A percentile compares a stretch with the other conserved stretches of the same genome.
phyloP scores from a whole-genome alignment of 2,329 filamentous ascomycete genomes.

The Lachnellula willkommii region DNA sequence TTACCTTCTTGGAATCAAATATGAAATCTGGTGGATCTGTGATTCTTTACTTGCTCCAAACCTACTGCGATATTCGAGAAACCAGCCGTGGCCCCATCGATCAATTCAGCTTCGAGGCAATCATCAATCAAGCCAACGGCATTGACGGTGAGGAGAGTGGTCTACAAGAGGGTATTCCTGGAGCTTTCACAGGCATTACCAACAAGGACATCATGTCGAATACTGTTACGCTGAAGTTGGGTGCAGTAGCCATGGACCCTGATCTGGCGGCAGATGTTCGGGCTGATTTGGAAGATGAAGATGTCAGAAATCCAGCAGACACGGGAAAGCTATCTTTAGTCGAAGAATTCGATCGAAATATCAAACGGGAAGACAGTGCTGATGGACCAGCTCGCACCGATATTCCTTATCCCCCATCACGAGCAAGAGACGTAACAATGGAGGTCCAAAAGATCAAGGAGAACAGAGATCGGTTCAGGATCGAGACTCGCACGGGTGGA shows the following conservation, averaged over 20 bases:
- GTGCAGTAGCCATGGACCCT: constrained; percentile 74
- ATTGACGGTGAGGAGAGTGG: constrained; percentile 55
- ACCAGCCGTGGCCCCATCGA: constrained; percentile 59
- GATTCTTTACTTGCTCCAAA: constrained; percentile 66
- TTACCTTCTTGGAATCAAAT: constrained; percentile 87
- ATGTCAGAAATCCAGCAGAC: constrained; percentile 66
- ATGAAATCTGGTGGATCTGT: constrained; percentile 73
- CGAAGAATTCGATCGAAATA: constrained; percentile 81
- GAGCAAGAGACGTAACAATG: constrained; percentile 84
- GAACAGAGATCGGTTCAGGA: constrained; percentile 84
- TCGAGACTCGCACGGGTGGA: constrained; percentile 78
- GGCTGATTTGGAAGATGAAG: constrained; percentile 80
- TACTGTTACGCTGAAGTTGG: constrained; percentile 62
- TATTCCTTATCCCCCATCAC: constrained; percentile 80
- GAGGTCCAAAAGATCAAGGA: constrained; percentile 93
- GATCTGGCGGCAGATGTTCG: constrained; percentile 81
- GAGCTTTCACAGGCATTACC: constrained; percentile 54
- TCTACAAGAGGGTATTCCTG: constrained; percentile 59
- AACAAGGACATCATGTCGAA: constrained; percentile 57
- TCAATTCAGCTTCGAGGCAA: constrained; percentile 57
- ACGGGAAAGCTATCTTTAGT: constrained; percentile 68
- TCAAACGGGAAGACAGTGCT: constrained; percentile 82
- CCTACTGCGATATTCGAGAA: constrained; percentile 52
- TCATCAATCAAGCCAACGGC: constrained; percentile 51
- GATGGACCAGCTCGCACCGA: constrained; percentile 75